phyloP scores from a whole-genome alignment of 2,329 filamentous ascomycete species.

The Colletotrichum godetiae region DNA sequence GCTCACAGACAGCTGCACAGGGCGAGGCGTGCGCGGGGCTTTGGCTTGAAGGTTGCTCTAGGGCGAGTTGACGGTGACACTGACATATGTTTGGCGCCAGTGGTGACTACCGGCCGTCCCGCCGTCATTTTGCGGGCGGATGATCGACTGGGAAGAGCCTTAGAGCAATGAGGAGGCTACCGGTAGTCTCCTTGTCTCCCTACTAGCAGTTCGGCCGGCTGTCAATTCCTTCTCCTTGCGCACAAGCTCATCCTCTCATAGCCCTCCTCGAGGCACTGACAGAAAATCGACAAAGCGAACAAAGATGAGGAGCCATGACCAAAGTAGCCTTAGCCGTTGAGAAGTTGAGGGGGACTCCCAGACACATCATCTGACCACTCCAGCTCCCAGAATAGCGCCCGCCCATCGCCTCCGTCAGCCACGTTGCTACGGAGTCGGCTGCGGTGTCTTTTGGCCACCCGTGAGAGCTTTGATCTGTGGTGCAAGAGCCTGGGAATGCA shows the following conservation, averaged over 20 bases:
- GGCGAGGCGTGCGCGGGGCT: slow-evolving; percentile 16
- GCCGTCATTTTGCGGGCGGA: slow-evolving; percentile 8
- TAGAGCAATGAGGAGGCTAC: not conserved
- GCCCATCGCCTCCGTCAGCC: slow-evolving; percentile 4
- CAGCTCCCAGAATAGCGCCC: slow-evolving; percentile 8
- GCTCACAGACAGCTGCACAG: slow-evolving; percentile 17
- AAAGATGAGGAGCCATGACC: not conserved
- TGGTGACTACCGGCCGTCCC: slow-evolving; percentile 19
- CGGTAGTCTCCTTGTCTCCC: not conserved
- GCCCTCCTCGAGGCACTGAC: not conserved
- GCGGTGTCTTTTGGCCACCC: slow-evolving; percentile 1
- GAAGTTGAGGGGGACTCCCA: not conserved
- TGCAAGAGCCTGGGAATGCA: not conserved
- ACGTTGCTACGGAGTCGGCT: not conserved
- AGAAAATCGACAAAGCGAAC: slow-evolving; percentile 14
- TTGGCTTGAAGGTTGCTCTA: not conserved
- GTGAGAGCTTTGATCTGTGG: slow-evolving; percentile 15
- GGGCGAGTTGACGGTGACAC: slow-evolving; percentile 2
- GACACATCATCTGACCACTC: slow-evolving; percentile 22
- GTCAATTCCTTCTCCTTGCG: not conserved
- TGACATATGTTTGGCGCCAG: slow-evolving; percentile 15
- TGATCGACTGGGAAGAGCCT: slow-evolving; percentile 20
- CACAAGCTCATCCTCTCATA: slow-evolving; percentile 8
- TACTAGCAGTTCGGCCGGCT: not conserved
- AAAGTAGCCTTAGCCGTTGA: slow-evolving; percentile 1